Base-by-base conservation (phyloP, 1,284 basidiomycete species). In the Cerioporus squamosus region DNA sequence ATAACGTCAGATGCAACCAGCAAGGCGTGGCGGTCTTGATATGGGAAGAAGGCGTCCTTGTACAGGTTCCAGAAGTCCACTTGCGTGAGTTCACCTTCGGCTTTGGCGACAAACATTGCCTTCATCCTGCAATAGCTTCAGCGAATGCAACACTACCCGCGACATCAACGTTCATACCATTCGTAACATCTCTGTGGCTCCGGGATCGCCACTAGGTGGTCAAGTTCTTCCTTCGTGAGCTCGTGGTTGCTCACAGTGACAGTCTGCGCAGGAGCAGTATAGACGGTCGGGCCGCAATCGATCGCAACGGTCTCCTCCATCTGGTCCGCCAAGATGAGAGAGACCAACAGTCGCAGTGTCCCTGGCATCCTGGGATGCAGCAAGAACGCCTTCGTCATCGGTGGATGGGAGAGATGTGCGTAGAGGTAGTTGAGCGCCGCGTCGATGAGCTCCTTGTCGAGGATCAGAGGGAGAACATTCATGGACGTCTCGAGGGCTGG, bases 1-100 rank as follows among this genome's bases (percentile, higher is more conserved):
- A 96, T 96, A 45, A 95, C 89, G 45, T 95, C 94, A 2, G 91
- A 89, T 0, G 94, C 93, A 1, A 86, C 85, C 18, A 92, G 83
- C 51, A 91, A 76, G 8, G 81, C 81, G 57, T 81, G 76, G 44
- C 79, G 78, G 8, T 87, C 84, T 55, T 78, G 72, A 63, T 78
- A 81, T 1, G 81, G 83, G 12, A 79, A 75, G 67, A 91, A 91
- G 0, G 77, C 80, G 59, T 91, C 88, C 67, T 90, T 90, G 75
- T 96, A 96, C 14, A 93, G 78, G 57, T 85, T 91, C 93, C 93
- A 96, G 63, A 96, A 91, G 62, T 93, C 91, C 53, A 95, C 92
- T 74, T 96, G 94, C 0, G 93, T 94, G 46, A 95, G 77, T 67
- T 94, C 92, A 8, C 86, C 85, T 2, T 88, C 84, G 1, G 84